Conservation (phyloP, 768 basidiomycete genomes). For the Stropharia rugosoannulata region DNA sequence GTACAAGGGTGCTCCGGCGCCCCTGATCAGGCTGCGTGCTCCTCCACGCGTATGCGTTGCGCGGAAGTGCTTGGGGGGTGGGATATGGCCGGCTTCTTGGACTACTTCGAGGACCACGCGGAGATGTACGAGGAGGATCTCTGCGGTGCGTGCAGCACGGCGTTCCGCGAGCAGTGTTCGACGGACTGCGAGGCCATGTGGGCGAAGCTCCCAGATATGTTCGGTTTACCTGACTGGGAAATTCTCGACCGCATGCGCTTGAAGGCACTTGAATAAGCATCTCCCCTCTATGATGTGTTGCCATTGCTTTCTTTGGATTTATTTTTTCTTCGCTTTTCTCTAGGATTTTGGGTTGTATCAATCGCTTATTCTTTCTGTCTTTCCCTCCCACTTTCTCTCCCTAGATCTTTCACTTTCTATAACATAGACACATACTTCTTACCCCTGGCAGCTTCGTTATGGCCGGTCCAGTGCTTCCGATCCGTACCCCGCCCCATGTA, state of each 20-base stretch:
- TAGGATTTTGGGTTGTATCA: no score
- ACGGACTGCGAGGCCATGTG: conserved; percentile 27
- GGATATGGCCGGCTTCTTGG: conserved; percentile 31
- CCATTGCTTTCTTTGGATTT: neutral
- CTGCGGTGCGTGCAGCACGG: conserved; percentile 19
- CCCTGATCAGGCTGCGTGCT: conserved; percentile 5
- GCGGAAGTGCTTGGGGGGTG: conserved; percentile 25
- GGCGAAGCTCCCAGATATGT: conserved; percentile 29
- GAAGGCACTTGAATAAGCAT: conserved; percentile 18
- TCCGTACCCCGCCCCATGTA: no score
- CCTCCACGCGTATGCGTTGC: conserved; percentile 17
- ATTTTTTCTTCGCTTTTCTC: neutral
- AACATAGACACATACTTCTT: no score
- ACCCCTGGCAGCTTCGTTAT: no score
- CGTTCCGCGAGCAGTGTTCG: conserved; percentile 18
- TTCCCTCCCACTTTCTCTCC: no score
- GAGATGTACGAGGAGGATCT: conserved; percentile 19
- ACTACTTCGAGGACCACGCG: conserved; percentile 30
- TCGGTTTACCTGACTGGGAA: conserved; percentile 27
- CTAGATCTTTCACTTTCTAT: no score
- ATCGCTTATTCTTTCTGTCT: no score
- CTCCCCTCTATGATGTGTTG: neutral
- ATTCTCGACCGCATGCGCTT: conserved; percentile 22
- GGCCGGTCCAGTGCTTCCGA: no score
- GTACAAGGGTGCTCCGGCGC: conserved; percentile 12